These are phyloP conservation scores for Solioccasus polychromus DNA, from an alignment of 768 basidiomycete genomes.

Conservation along the genomic window DNA sequence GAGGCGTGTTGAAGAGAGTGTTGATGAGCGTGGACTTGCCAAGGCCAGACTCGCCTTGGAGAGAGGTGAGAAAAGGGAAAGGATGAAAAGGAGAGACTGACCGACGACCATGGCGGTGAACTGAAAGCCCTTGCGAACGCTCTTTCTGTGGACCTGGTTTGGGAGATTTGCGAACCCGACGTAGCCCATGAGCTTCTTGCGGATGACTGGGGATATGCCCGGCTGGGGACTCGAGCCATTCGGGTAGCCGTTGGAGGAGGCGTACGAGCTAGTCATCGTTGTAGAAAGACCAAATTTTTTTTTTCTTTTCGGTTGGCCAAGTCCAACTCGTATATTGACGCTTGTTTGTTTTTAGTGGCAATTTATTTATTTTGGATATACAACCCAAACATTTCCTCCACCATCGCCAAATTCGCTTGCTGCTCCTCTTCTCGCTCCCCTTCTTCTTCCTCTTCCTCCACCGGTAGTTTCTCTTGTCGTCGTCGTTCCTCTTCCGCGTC, in stretches of 20 bases:
- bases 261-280: constrained; percentile 73
- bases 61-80: constrained; percentile 12
- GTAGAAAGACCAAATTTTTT: constrained; percentile 35
- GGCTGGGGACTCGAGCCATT: constrained; percentile 60
- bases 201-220: constrained; percentile 43
- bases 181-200: constrained; percentile 94
- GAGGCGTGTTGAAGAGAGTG: constrained; percentile 95
- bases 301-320: constrained; percentile 49
- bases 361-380: constrained; percentile 40
- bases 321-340: constrained; percentile 23
- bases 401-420: too few species aligned
- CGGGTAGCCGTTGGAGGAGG: constrained; percentile 59
- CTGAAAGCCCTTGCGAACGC: constrained; percentile 97
- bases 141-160: constrained; percentile 99
- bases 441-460: background rate
- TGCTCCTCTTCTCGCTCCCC: background rate
- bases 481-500: constrained; percentile 22
- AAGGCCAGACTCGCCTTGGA: constrained; percentile 89
- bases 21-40: constrained; percentile 99
- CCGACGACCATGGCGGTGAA: constrained; percentile 99
- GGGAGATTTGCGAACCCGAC: constrained; percentile 97
- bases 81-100: constrained; percentile 43
- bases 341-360: constrained; percentile 28
- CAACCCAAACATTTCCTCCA: constrained; percentile 38
- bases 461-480: background rate